These are phyloP conservation scores for Penicillium palitans DNA, from an alignment of 2,329 filamentous ascomycete genomes.

Conservation along the genomic window DNA sequence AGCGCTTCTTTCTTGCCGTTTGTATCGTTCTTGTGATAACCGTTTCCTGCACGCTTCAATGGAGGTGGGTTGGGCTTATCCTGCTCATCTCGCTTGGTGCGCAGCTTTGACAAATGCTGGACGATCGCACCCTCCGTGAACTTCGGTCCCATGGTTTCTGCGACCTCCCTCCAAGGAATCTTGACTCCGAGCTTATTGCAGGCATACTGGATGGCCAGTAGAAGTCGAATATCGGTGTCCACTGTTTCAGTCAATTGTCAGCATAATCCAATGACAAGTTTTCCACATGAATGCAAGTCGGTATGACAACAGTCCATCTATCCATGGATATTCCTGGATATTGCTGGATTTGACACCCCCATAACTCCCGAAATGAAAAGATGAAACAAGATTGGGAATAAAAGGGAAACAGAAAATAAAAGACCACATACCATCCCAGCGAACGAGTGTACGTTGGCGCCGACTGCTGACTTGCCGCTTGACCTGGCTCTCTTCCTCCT, in stretches of 20 bases:
- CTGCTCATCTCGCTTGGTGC: slow-evolving; percentile 34
- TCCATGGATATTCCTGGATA: background rate
- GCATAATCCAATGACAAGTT: background rate
- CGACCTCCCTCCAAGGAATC: slow-evolving; percentile 47
- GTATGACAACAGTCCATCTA: background rate
- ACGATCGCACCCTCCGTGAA: slow-evolving; percentile 48
- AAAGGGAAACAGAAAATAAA: background rate
- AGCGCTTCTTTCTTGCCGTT: background rate
- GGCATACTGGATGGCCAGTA: slow-evolving; percentile 44
- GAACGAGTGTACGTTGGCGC: slow-evolving; percentile 40
- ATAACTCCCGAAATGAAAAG: background rate
- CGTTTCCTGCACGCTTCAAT: slow-evolving; percentile 32
- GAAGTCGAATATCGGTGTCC: slow-evolving; percentile 45
- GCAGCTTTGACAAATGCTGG: slow-evolving; percentile 50
- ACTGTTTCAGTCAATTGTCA: slow-evolving; percentile 31
- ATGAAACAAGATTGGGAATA: background rate
- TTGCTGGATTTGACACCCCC: background rate
- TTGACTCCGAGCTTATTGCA: slow-evolving; percentile 41
- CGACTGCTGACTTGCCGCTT: background rate
- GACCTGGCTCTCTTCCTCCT: background rate
- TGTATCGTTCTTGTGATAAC: background rate
- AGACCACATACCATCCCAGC: slow-evolving; percentile 44
- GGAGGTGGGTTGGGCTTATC: slow-evolving; percentile 43
- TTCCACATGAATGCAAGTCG: background rate
- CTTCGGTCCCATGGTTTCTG: slow-evolving; percentile 40